These are phyloP conservation scores for Gonium pectorale DNA, from an alignment of 139 green algal species.

Conservation along the genomic window DNA sequence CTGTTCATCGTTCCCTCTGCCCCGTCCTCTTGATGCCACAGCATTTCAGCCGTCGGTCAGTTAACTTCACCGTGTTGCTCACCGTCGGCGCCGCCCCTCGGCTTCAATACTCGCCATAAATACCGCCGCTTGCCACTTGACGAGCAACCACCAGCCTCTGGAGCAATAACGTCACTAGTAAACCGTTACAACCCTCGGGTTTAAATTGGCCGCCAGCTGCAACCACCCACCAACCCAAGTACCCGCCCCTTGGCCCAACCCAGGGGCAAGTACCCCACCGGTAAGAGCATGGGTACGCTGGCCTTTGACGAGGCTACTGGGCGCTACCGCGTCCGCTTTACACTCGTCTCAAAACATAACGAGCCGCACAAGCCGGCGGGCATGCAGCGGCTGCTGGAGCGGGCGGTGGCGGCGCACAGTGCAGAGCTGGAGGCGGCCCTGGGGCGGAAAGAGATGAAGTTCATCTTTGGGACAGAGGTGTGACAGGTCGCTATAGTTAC, in stretches of 20 bases:
- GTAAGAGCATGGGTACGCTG: constrained; percentile 12
- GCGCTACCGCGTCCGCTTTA: background rate
- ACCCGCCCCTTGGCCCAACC: background rate
- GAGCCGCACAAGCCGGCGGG: constrained; percentile 39
- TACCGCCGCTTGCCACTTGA: too few species aligned
- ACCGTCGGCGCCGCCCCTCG: too few species aligned
- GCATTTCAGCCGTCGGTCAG: too few species aligned
- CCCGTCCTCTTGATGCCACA: too few species aligned
- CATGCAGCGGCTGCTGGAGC: constrained; percentile 32
- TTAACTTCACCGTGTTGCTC: too few species aligned
- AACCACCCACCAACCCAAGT: background rate
- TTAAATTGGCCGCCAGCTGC: background rate
- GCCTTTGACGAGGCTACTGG: background rate
- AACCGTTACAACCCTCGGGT: too few species aligned
- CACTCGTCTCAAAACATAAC: constrained; percentile 15
- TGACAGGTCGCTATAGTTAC: background rate
- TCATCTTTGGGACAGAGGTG: constrained; percentile 47
- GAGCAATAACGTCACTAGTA: too few species aligned
- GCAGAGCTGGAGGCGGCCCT: constrained; percentile 11
- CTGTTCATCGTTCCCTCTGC: too few species aligned
- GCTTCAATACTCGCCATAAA: too few species aligned
- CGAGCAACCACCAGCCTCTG: too few species aligned
- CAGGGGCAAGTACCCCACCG: constrained; percentile 25
- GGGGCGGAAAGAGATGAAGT: background rate
- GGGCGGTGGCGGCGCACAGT: constrained; percentile 16